These are phyloP conservation scores for Telfairia occidentalis DNA, from an alignment of 331 rosid species.

Conservation along the genomic window DNA sequence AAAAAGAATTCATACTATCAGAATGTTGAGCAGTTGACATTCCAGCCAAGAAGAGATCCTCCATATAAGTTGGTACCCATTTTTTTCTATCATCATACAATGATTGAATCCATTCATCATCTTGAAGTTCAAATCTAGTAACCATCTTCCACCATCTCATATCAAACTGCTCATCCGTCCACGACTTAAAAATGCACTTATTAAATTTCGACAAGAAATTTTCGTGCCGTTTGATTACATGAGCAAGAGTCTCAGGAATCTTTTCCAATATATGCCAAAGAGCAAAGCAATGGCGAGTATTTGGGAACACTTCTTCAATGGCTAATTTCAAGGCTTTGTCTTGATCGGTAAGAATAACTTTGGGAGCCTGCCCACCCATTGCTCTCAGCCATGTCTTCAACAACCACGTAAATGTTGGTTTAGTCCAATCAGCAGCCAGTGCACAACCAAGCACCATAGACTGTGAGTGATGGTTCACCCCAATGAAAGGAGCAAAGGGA, in stretches of 20 bases:
- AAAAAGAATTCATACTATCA: constrained; percentile 43
- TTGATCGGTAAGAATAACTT: constrained; percentile 36
- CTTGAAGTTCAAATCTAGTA: constrained; percentile 39
- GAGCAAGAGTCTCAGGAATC: constrained; percentile 38
- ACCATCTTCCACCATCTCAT: constrained; percentile 44
- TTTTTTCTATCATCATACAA: constrained; percentile 34
- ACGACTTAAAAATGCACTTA: constrained; percentile 38
- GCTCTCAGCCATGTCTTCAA: constrained; percentile 49
- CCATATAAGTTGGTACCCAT: constrained; percentile 41
- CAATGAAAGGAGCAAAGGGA: constrained; percentile 41
- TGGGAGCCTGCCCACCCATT: constrained; percentile 41
- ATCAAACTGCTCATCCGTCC: constrained; percentile 36
- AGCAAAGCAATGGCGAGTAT: constrained; percentile 38
- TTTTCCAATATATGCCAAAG: constrained; percentile 38
- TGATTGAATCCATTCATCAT: constrained; percentile 28
- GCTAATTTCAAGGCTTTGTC: constrained; percentile 32
- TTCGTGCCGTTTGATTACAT: constrained; percentile 28
- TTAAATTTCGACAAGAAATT: constrained; percentile 28
- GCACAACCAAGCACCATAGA: constrained; percentile 47
- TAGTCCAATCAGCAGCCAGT: constrained; percentile 33
- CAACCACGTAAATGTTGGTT: constrained; percentile 38
- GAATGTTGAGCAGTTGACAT: constrained; percentile 37
- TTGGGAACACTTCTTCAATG: constrained; percentile 36
- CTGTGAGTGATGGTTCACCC: constrained; percentile 44
- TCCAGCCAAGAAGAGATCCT: constrained; percentile 38